Evolutionary conservation across 208 protist genomes (phyloP).

Genomic region (Leishmania lainsoni): DNA sequence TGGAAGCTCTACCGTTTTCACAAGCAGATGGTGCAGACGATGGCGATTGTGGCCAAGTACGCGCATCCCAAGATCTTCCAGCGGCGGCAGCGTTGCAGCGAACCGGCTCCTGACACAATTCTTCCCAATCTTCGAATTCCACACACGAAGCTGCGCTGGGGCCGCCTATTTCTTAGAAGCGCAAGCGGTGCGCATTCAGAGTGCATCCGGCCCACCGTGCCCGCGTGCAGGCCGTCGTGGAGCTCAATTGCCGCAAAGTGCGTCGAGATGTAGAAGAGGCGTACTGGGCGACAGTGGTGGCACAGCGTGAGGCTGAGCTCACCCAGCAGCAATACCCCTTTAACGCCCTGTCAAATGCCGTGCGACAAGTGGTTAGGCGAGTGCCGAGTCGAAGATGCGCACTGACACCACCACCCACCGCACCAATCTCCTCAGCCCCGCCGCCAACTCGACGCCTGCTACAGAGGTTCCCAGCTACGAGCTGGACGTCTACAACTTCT

Average conservation of each 20-base stretch:
- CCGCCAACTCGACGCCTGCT: background rate
- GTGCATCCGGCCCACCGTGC: slow-evolving; percentile 37
- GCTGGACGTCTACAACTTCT: slow-evolving; percentile 58
- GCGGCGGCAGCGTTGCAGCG: slow-evolving; percentile 8
- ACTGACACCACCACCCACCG: background rate
- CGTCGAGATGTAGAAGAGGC: slow-evolving; percentile 43
- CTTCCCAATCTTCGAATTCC: slow-evolving; percentile 16
- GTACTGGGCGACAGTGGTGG: slow-evolving; percentile 56
- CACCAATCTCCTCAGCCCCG: background rate
- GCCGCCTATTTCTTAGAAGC: slow-evolving; percentile 9
- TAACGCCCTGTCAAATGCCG: background rate
- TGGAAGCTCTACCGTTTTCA: slow-evolving; percentile 39
- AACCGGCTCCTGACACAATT: slow-evolving; percentile 17
- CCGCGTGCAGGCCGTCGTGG: slow-evolving; percentile 46
- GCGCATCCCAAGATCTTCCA: slow-evolving; percentile 6
- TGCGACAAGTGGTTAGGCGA: slow-evolving; percentile 15
- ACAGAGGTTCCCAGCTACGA: slow-evolving; percentile 16
- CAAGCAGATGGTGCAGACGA: slow-evolving; percentile 15
- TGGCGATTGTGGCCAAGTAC: slow-evolving; percentile 20
- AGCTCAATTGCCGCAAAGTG: slow-evolving; percentile 64
- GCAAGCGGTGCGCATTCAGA: slow-evolving; percentile 49
- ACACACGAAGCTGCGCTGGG: slow-evolving; percentile 25
- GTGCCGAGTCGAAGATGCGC: slow-evolving; percentile 5
- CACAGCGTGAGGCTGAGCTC: slow-evolving; percentile 41
- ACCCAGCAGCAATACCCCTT: slow-evolving; percentile 8